These are phyloP conservation scores for Nemania diffusa DNA, from an alignment of 2,329 filamentous ascomycete genomes.

Conservation along the genomic window DNA sequence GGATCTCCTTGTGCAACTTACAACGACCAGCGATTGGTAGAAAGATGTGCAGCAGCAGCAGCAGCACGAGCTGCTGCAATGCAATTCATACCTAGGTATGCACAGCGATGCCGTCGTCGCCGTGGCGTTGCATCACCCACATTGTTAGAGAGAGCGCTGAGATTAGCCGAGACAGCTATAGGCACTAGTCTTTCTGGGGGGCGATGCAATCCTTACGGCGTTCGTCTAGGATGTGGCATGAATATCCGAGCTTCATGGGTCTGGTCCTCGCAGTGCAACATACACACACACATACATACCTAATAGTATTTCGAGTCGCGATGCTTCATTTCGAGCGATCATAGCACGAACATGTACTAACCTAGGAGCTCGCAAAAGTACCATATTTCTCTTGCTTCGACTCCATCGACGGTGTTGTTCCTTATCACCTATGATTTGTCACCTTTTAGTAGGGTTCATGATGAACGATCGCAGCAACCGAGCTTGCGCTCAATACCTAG, in stretches of 20 bases:
- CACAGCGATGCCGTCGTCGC: constrained; percentile 24
- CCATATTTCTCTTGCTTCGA: neutral
- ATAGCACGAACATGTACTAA: constrained; percentile 4
- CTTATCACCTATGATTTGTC: constrained; percentile 21
- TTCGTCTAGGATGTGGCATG: constrained; percentile 6
- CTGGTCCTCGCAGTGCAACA: constrained; percentile 5
- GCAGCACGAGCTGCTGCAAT: constrained; percentile 28
- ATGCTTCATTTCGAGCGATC: constrained; percentile 4
- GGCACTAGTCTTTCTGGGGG: constrained; percentile 4
- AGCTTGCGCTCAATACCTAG: constrained; percentile 8
- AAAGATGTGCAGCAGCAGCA: constrained; percentile 18
- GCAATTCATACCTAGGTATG: constrained; percentile 12
- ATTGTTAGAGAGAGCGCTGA: constrained; percentile 23
- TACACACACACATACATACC: neutral
- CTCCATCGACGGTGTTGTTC: neutral
- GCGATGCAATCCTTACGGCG: constrained; percentile 3
- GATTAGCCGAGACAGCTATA: constrained; percentile 22
- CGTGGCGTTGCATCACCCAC: constrained; percentile 24
- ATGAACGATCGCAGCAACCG: constrained; percentile 23
- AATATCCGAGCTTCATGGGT: neutral
- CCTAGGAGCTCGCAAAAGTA: neutral
- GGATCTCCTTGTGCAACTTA: constrained; percentile 27
- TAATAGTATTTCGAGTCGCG: neutral
- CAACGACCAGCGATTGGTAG: constrained; percentile 24
- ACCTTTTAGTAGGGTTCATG: constrained; percentile 25